Base-by-base conservation (phyloP, 2,329 filamentous ascomycete genomes). In the Beauveria caledonica region DNA sequence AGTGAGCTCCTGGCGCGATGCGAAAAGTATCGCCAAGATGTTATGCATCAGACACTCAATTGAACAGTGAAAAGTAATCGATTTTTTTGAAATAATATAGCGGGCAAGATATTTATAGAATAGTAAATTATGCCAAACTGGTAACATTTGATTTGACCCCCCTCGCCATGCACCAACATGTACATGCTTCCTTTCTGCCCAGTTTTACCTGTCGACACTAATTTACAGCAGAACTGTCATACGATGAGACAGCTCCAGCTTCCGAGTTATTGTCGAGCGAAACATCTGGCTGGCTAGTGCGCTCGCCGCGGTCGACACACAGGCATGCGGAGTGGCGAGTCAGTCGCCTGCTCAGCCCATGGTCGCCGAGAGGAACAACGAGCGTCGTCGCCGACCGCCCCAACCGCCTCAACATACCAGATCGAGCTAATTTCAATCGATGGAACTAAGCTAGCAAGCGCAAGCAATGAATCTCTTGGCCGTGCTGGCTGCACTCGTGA, bases 31-130 rank as follows among this genome's bases (percentile, higher is more conserved):
- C 51, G 49, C 17, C 40, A 42, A 13, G 44, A 60, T 60, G 48
- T 54, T n/a, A 52, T 60, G 40, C 58, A 60, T 54, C 58, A 60
- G 29, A 60, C 49, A 27, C 33, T 59, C 21, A 27, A 42, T 33
- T 54, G 36, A 54, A 27, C 17, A 29, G 10, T 27, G 17, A 54
- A 44, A 40, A 40, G 50, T 27, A 25, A 27, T 53, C 11, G n/a
- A 33, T 40, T 15, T 42, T 40, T n/a, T 17, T 19, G 15, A 51
- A 44, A 54, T 25, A 21, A 21, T n/a, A 51, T 36, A 19, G 15
- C 17, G 17, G 48, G 17, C 17, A n/a, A 21, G 27, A 36, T 36
- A 19, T 29, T 29, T 33, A 51, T 21, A 51, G 48, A 50, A 33
- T 50, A 50, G 48, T 51, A 51, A 51, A 19, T 51, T 15, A 36